These are phyloP conservation scores for Paragyromitra xinjiangensis DNA, from an alignment of 495 filamentous ascomycete genomes.

Conservation along the genomic window DNA sequence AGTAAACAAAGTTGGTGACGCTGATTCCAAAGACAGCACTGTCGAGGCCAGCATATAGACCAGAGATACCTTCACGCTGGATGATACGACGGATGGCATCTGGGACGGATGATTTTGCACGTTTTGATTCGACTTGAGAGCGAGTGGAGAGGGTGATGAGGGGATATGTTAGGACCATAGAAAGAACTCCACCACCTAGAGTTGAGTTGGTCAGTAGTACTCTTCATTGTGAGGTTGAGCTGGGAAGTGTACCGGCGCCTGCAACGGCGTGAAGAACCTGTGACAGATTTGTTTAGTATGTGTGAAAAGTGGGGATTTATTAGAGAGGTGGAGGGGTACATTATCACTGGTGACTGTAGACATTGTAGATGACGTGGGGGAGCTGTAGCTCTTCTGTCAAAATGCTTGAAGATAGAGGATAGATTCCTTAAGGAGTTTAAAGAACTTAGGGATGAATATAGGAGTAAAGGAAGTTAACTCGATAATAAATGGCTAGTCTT, in stretches of 20 bases:
- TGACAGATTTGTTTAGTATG: conserved; percentile 7
- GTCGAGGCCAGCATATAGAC: conserved; percentile 87
- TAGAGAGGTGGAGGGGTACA: conserved; percentile 21
- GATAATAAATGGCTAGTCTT: neutral
- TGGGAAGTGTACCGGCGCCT: conserved; percentile 47
- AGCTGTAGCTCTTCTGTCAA: conserved; percentile 7
- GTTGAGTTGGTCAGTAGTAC: conserved; percentile 78
- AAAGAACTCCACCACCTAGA: conserved; percentile 90
- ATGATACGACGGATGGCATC: conserved; percentile 87
- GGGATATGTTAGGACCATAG: conserved; percentile 97
- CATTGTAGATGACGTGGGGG: conserved; percentile 18
- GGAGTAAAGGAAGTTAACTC: neutral
- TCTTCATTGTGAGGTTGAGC: conserved; percentile 67
- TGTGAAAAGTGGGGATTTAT: neutral
- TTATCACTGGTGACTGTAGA: conserved; percentile 49
- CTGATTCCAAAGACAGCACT: conserved; percentile 96
- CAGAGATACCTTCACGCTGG: conserved; percentile 84
- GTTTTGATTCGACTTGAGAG: conserved; percentile 96
- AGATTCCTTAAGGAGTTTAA: neutral
- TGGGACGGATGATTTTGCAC: conserved; percentile 80
- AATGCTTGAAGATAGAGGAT: neutral
- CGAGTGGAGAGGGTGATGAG: conserved; percentile 97
- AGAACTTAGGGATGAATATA: neutral
- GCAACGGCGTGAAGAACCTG: conserved; percentile 57
- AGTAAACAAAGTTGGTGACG: conserved; percentile 99